A percentile compares a stretch with the other conserved stretches of the same genome.
phyloP scores from a whole-genome alignment of 805 yeast species.

The Ogataea angusta region DNA sequence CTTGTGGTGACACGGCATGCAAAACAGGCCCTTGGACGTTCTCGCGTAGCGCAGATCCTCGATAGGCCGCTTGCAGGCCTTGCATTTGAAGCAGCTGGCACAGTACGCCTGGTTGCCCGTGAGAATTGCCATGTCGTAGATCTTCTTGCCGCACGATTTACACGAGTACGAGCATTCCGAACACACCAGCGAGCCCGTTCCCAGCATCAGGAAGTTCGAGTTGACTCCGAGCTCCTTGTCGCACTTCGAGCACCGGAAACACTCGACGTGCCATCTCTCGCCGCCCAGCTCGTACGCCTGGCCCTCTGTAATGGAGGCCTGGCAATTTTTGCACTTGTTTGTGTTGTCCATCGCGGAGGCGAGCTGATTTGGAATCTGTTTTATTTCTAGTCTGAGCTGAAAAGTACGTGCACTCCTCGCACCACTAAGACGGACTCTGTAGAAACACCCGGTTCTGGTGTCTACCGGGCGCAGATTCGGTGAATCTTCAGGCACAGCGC shows the following conservation, averaged over 20 bases:
- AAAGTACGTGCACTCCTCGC: slow-evolving; percentile 1
- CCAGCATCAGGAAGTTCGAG: slow-evolving; percentile 85
- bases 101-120: slow-evolving; percentile 97
- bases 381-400: slow-evolving; percentile 1
- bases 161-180: slow-evolving; percentile 91
- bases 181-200: slow-evolving; percentile 89
- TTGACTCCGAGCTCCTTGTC: slow-evolving; percentile 74
- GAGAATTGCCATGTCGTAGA: slow-evolving; percentile 88
- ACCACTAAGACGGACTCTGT: background rate
- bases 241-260: slow-evolving; percentile 90
- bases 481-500: no score
- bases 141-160: slow-evolving; percentile 77
- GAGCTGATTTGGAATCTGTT: slow-evolving; percentile 3
- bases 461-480: no score
- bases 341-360: slow-evolving; percentile 15
- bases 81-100: slow-evolving; percentile 82
- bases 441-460: no score
- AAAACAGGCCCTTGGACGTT: slow-evolving; percentile 87
- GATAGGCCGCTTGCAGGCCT: slow-evolving; percentile 80
- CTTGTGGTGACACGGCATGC: slow-evolving; percentile 88
- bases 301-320: slow-evolving; percentile 69
- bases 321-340: slow-evolving; percentile 36
- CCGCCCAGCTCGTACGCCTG: slow-evolving; percentile 95
- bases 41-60: slow-evolving; percentile 89
- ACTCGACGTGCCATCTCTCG: slow-evolving; percentile 92